Percentiles rank a stretch among this genome's conserved stretches.
These are phyloP conservation scores for Prunus yedoensis DNA, from an alignment of 331 rosid species.

Conservation along the genomic window DNA sequence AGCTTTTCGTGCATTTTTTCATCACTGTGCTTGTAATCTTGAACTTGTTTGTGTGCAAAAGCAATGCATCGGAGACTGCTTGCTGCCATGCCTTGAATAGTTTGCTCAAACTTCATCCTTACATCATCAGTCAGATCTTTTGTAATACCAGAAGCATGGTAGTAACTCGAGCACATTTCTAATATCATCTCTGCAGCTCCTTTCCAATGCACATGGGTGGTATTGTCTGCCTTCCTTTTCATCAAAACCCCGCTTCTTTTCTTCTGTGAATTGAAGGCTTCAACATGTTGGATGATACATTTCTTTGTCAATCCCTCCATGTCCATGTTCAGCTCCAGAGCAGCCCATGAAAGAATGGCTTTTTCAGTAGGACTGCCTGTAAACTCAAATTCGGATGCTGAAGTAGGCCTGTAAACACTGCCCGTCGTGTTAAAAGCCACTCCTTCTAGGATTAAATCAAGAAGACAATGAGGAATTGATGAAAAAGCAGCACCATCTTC, in stretches of 20 bases:
- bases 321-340: conserved; percentile 13
- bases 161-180: conserved; percentile 28
- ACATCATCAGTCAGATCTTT: conserved; percentile 1
- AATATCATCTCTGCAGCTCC: conserved; percentile 34
- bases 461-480: background rate
- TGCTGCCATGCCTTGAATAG: conserved; percentile 42
- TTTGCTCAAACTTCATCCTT: conserved; percentile 3
- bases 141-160: conserved; percentile 19
- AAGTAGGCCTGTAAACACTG: conserved; percentile 16
- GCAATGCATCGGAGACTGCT: conserved; percentile 29
- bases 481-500: conserved; percentile 14
- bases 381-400: conserved; percentile 15
- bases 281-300: conserved; percentile 13
- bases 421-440: conserved; percentile 37
- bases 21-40: background rate
- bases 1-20: background rate
- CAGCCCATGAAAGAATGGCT: conserved; percentile 35
- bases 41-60: conserved; percentile 22
- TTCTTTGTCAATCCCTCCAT: background rate
- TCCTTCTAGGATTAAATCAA: conserved; percentile 22
- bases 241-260: conserved; percentile 26
- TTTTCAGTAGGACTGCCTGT: conserved; percentile 38
- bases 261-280: conserved; percentile 36
- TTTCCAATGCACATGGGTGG: conserved; percentile 25
- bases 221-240: conserved; percentile 12